These are phyloP conservation scores for Trichoderma semiorbis DNA, from an alignment of 2,329 filamentous ascomycete species.

Conservation along the genomic window DNA sequence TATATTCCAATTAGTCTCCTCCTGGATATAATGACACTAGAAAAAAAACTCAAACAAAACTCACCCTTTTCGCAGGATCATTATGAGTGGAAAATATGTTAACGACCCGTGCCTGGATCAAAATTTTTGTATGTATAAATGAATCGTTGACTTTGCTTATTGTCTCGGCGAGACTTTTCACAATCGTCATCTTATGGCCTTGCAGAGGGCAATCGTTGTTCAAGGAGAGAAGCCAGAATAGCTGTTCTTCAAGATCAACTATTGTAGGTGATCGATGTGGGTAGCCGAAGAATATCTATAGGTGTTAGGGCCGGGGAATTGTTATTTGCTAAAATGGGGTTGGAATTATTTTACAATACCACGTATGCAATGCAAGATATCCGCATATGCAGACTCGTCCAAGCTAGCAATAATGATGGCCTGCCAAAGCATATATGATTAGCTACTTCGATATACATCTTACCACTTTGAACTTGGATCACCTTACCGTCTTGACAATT, in stretches of 20 bases:
- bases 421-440: background rate
- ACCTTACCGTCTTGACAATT: background rate
- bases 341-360: background rate
- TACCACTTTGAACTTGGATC: background rate
- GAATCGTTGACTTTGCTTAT: background rate
- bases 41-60: background rate
- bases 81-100: background rate
- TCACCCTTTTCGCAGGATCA: background rate
- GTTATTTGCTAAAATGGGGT: background rate
- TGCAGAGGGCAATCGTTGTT: background rate
- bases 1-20: background rate
- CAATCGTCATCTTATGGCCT: background rate
- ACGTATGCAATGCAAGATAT: background rate
- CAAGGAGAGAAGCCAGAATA: background rate
- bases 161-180: background rate
- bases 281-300: slow-evolving; percentile 3
- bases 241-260: background rate
- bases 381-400: background rate
- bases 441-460: background rate
- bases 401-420: background rate
- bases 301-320: background rate
- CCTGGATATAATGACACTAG: background rate
- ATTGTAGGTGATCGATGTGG: background rate
- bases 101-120: background rate
- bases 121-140: background rate